These are phyloP conservation scores for Flaveria ramosissima DNA, from an alignment of 129 eudicot genomes.

Conservation along the genomic window DNA sequence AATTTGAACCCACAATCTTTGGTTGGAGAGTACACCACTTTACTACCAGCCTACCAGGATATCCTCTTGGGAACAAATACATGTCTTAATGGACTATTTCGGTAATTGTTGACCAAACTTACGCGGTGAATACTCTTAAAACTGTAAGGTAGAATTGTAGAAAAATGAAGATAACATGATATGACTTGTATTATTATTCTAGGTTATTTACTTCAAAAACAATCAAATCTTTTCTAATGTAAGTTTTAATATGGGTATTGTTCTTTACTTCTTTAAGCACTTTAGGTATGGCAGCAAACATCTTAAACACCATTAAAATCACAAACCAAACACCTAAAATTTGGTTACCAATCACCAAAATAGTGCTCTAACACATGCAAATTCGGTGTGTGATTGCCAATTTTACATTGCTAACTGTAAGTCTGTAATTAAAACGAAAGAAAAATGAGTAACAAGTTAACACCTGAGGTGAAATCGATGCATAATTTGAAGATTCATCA, in stretches of 20 bases:
- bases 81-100: not conserved
- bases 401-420: not conserved
- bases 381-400: not conserved
- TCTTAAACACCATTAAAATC: not conserved
- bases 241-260: not conserved
- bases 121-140: not conserved
- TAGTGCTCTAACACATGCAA: not conserved
- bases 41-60: too few species aligned
- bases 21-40: too few species aligned
- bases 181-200: not conserved
- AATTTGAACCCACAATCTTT: too few species aligned
- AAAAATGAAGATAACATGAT: not conserved
- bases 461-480: slow-evolving; percentile 41
- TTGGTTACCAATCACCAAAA: not conserved
- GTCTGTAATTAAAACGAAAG: not conserved
- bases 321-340: not conserved
- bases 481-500: slow-evolving; percentile 19
- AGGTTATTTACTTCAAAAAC: not conserved
- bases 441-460: slow-evolving; percentile 10
- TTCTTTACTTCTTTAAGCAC: not conserved
- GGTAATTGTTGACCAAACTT: not conserved
- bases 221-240: not conserved
- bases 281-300: not conserved
- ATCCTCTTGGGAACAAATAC: too few species aligned
- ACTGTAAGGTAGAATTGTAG: not conserved